Base-by-base conservation (phyloP, 2,329 filamentous ascomycete genomes). In the Fusarium algeriense region DNA sequence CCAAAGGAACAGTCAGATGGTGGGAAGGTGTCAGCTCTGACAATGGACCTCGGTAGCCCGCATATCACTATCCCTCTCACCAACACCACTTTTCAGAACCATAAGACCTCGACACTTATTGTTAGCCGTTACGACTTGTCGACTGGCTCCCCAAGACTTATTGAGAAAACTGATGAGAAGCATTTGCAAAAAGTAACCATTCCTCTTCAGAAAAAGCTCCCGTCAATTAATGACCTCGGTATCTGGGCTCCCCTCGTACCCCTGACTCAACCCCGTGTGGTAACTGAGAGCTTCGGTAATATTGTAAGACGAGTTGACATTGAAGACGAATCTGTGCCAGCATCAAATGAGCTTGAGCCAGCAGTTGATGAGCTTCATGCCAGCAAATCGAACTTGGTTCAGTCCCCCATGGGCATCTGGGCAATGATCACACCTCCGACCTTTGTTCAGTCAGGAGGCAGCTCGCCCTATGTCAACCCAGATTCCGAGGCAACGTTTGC, bases 81-180 rank as follows among this genome's bases (percentile, higher is more conserved):
- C 43, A 93, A 94, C 75, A 97, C 93, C 0, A 82, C 94, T 10
- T 96, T 96, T 76, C 88, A 90, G 41, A 95, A 91, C 66, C 91
- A 90, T 48, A 84, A 83, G 30, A 83, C 83, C 2, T 90, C 90
- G 4, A 92, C 89, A 3, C 80, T 93, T 11, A 76, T 87, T 32
- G 81, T 83, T 4, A 76, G 77, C 14, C 73, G 77, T 13, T 79
- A 79, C 54, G 73, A 79, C 38, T 55, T 81, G 34, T 71, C 66
- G 3, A 34, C 64, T 12, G 70, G 46, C 23, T 53, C 49, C 3
- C 61, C 76, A 7, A 72, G 53, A 9, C 73, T 82, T 13, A 40
- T 71, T 4, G 70, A 77, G n/a, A 74, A 73, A 8, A 65, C 69
- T 2, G 79, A 46, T 14, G 26, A 83, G 35, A 85, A 83, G 60